Evolutionary conservation across 2,329 filamentous ascomycete genomes (phyloP), one percentile per base, ranked within the genome.

Genomic region (Fusarium sp.): DNA sequence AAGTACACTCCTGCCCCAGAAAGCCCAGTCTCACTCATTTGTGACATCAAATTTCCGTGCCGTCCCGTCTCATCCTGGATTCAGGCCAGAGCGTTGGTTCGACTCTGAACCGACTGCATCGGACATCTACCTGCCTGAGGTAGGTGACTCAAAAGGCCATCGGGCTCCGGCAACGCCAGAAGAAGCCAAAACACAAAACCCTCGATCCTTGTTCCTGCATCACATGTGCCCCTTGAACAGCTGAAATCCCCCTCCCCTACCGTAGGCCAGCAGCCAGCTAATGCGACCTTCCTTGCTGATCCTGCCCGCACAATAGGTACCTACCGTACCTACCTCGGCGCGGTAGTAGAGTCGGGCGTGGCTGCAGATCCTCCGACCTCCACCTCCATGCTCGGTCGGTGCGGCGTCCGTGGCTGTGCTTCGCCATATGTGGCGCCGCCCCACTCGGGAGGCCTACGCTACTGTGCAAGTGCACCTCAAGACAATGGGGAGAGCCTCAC

Each of bases 221-320:
- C 57, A 52, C 45, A 56, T 64, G 48, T 68, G 61, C 64, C 57
- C 75, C 76, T 78, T 79, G 77, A 70, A 71, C 70, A 78, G 77
- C 77, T 78, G 77, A 78, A 76, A 48, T 68, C 60, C 63, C 67
- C 48, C 45, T 50, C 27, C 48, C 48, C 18, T 52, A 52, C 48
- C 25, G 45, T 50, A 50, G 45, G 25, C 25, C 48, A 52, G 30
- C 48, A 64, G 34, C 50, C 70, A 64, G 66, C 75, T 70, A 78
- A 71, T 76, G 73, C 73, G 63, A 56, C 61, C 63, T 39, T 11
- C 56, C 45, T 20, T 52, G 68, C 66, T 64, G 68, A 74, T 71
- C 67, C 71, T 56, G 32, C 62, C 54, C 57, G 61, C 16, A 20
- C 66, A 32, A 41, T 20, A 59, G 34, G 66, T 65, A 68, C 48